Evolutionary conservation across 192 early-diverging fungal genomes (phyloP), one percentile per base, ranked within the genome.

Genomic region (Rhizophagus sp.): DNA sequence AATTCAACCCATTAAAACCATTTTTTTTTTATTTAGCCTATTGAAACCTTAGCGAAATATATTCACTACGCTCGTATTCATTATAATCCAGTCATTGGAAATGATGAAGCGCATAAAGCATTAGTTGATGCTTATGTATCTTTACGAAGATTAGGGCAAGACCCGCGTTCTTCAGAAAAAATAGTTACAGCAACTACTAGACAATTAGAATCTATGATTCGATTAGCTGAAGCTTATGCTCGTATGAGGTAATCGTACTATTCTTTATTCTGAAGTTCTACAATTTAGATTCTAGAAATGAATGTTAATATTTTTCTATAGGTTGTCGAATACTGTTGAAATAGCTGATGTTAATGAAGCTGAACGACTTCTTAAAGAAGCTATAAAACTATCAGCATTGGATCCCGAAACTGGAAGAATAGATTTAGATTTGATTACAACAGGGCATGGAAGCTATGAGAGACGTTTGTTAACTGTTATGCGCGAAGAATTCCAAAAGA

Each of bases 201-300:
- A 66, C 96, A 98, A 84, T 89, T 98, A 11, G 98, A 98, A 88
- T 96, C 95, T 7, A 98, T 99, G 96, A 97, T 98, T 83, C 94
- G 97, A 67, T 88, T 99, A 83, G 81, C 95, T 17, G 97, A 99
- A 81, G 97, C 96, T 3, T 94, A 96, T 74, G 97, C 97, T 73
- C 90, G 91, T 68, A 93, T 98, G 94, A 86, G 90, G 90, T 91
- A 81, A 36, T 30, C 39, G 33, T 50, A 24, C n/a, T 24, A 25
- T 25, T 41, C n/a, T 64, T 24, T 34, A 39, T 6, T 61, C 11
- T 62, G 22, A 30, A 34, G 30, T 7, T 41, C 6, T 75, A 17
- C 27, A 33, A 41, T 5, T 62, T 33, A 15, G 8, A 22, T 10
- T 62, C 33, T 62, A 24, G 1, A 24, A 36, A 75, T 61, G 17